These are phyloP conservation scores for Phaeotremella skinneri DNA, from an alignment of 768 basidiomycete genomes.

Conservation along the genomic window DNA sequence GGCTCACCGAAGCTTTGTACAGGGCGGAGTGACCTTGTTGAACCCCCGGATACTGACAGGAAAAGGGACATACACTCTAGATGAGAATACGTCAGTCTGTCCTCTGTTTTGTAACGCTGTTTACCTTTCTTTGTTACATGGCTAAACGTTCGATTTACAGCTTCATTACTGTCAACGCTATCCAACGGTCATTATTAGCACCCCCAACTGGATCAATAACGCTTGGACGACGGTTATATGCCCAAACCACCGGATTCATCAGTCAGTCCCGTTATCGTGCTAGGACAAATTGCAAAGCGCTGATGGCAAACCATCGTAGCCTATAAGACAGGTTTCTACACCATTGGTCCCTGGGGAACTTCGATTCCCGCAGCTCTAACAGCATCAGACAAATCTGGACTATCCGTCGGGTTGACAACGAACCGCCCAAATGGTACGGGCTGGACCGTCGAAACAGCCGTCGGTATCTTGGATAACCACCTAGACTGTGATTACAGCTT, in stretches of 20 bases:
- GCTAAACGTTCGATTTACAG: conserved; percentile 9
- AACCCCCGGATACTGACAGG: conserved; percentile 38
- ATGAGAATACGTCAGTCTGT: conserved; percentile 42
- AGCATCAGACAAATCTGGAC: conserved; percentile 29
- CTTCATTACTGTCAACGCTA: conserved; percentile 44
- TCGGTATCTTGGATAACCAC: conserved; percentile 36
- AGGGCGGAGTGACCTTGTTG: conserved; percentile 37
- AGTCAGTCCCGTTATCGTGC: conserved; percentile 25
- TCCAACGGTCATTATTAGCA: conserved; percentile 37
- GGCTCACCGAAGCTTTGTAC: not conserved
- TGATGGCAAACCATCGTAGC: conserved; percentile 23
- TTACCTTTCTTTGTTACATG: not conserved
- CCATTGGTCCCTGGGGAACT: conserved; percentile 50
- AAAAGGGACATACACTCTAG: conserved; percentile 44
- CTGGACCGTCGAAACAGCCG: conserved; percentile 48
- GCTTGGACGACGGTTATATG: conserved; percentile 48
- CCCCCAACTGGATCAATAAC: conserved; percentile 50
- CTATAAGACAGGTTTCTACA: conserved; percentile 47
- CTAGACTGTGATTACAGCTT: conserved; percentile 43
- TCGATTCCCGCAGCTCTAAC: conserved; percentile 21
- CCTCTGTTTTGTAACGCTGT: not conserved
- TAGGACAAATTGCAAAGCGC: not conserved
- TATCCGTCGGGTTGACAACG: conserved; percentile 47
- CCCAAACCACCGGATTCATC: conserved; percentile 50
- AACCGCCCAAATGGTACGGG: conserved; percentile 37